Base-by-base conservation (phyloP, 164 flowering plant species). In the Stephania japonica region DNA sequence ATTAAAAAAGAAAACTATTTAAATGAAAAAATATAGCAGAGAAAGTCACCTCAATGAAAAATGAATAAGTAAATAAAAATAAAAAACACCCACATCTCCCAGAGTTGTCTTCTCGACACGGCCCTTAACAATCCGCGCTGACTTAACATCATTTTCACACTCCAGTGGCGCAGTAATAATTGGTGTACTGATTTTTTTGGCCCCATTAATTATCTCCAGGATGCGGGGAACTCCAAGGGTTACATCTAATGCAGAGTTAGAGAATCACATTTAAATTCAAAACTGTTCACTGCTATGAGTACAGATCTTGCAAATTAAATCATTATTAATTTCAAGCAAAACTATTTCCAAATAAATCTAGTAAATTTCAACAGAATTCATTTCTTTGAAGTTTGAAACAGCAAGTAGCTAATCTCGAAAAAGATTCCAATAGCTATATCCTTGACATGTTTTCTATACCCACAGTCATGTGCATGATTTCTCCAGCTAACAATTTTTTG, bases 221-320 rank as follows among this genome's bases (percentile, higher is more conserved):
- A 96, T 91, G 61, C 98, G 91, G 73, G 99, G 99, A 81, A 96
- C 99, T 74, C 99, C 99, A 74, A 86, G 99, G 24, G 99, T 96
- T 66, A 96, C 83, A 80, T 93, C 99, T 96, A 73, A 73, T 53
- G 76, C 44, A 67, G 69, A 77, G 80, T 86, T 84, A 88, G 78
- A 81, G 82, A 70, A 79, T 72, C 70, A 78, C 72, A 69, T 32
- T 42, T 63, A 61, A 71, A 67, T 64, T 7, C 66, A 47, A 4
- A 68, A 10, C 27, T 25, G 56, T 27, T 43, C 26, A 53, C 25
- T 43, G 50, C 19, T 21, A 12, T 16, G 75, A 27, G 23, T 27
- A 50, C 50, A 44, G 14, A 44, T 44, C 50, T 44, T 44, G 50
- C 50, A 2, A 2, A 44, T 44, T 9, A 44, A 9, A 44, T 44